Conservation (phyloP, 2,329 filamentous ascomycete genomes). For the Pseudocercospora musae region DNA sequence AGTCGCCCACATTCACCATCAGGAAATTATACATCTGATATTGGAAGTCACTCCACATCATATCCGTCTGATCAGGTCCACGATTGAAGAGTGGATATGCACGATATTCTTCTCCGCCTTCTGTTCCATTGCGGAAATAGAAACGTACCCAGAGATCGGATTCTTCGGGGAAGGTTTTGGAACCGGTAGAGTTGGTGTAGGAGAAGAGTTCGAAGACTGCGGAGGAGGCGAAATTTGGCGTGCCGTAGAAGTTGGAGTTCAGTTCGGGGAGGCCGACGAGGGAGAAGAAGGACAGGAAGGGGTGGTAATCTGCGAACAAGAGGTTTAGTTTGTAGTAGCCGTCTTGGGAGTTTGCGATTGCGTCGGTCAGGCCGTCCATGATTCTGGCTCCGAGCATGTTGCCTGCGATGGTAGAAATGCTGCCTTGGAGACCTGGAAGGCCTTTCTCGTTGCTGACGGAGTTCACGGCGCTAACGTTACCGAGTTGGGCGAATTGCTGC, state of each 20-base stretch:
- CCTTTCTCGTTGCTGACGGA: constrained; percentile 19
- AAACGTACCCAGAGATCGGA: constrained; percentile 55
- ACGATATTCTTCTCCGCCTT: constrained; percentile 32
- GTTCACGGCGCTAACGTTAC: constrained; percentile 41
- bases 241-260: constrained; percentile 47
- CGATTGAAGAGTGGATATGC: constrained; percentile 52
- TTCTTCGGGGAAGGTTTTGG: constrained; percentile 36
- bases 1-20: constrained; percentile 46
- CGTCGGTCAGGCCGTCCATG: constrained; percentile 33
- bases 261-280: constrained; percentile 41
- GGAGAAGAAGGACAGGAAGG: constrained; percentile 52
- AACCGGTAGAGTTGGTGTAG: constrained; percentile 30
- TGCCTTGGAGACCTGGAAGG: constrained; percentile 33
- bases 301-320: constrained; percentile 50
- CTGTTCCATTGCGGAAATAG: constrained; percentile 56
- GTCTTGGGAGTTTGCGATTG: constrained; percentile 29
- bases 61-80: constrained; percentile 44
- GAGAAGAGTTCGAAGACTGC: constrained; percentile 54
- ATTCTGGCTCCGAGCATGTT: constrained; percentile 36
- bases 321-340: constrained; percentile 35
- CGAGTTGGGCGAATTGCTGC: constrained; percentile 44
- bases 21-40: constrained; percentile 44
- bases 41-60: constrained; percentile 52
- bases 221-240: constrained; percentile 49
- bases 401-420: constrained; percentile 40